Percentiles rank a stretch among this genome's conserved stretches.
These are phyloP conservation scores for Apiospora pterosperma DNA, from an alignment of 2,329 filamentous ascomycete genomes.

Conservation along the genomic window DNA sequence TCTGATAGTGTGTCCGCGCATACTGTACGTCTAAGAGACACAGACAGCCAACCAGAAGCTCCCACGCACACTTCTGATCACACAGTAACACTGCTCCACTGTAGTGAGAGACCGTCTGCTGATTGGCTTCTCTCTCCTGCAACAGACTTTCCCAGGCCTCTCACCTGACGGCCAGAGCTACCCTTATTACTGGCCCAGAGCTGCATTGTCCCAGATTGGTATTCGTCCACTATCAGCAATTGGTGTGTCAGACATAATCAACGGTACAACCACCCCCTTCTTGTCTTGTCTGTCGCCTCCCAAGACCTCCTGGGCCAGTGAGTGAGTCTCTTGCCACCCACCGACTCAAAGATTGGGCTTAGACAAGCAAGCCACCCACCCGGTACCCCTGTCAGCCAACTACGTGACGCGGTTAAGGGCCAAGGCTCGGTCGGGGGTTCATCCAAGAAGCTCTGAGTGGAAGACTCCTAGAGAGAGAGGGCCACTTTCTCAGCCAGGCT, in stretches of 20 bases:
- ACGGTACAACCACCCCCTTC: slow-evolving; percentile 5
- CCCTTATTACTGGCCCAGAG: neutral
- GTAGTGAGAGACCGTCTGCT: slow-evolving; percentile 18
- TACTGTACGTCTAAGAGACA: neutral
- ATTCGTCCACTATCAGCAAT: neutral
- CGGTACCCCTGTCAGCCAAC: slow-evolving; percentile 10
- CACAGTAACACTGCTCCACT: slow-evolving; percentile 28
- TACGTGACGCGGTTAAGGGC: slow-evolving; percentile 7
- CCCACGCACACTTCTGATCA: slow-evolving; percentile 24
- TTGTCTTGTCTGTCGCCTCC: neutral
- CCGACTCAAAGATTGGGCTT: slow-evolving; percentile 11
- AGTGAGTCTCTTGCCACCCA: slow-evolving; percentile 10
- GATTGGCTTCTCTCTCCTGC: slow-evolving; percentile 21
- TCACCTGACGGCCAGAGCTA: slow-evolving; percentile 10
- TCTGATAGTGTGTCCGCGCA: neutral
- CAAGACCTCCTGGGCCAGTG: slow-evolving; percentile 8
- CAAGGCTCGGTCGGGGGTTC: slow-evolving; percentile 11
- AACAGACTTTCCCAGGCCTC: slow-evolving; percentile 15
- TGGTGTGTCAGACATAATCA: slow-evolving; percentile 8
- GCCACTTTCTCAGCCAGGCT: slow-evolving; percentile 3
- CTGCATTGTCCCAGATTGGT: slow-evolving; percentile 2
- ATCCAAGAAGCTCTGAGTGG: slow-evolving; percentile 6
- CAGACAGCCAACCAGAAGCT: slow-evolving; percentile 22
- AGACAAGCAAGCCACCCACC: slow-evolving; percentile 8
- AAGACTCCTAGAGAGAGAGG: neutral